Conservation (phyloP, 148 eudicot species). For the Chenopodium quinoa region DNA sequence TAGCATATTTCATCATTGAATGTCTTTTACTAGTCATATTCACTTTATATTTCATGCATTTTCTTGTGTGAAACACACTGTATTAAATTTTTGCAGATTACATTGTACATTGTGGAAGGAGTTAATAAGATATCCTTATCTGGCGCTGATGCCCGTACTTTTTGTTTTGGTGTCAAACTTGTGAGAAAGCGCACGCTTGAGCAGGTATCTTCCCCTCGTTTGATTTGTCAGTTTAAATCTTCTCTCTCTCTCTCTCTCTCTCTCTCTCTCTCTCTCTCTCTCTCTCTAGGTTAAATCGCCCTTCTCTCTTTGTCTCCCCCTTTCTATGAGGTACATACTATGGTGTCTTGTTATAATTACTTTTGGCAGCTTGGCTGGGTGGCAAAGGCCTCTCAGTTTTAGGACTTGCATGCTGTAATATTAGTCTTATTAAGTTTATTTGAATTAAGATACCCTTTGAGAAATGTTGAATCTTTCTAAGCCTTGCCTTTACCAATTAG, state of each 20-base stretch:
- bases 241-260: background rate
- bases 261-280: background rate
- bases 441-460: too few relatives aligned
- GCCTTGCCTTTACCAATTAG: too few relatives aligned
- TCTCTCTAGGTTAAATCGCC: background rate
- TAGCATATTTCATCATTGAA: background rate
- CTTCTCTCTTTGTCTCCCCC: too few relatives aligned
- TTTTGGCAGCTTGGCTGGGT: too few relatives aligned
- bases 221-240: background rate
- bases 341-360: too few relatives aligned
- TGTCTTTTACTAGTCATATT: background rate
- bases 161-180: constrained; percentile 88
- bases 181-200: constrained; percentile 68
- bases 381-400: too few relatives aligned
- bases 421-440: too few relatives aligned
- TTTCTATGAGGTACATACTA: background rate
- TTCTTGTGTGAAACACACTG: background rate
- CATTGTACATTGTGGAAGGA: constrained; percentile 59
- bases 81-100: constrained; percentile 48
- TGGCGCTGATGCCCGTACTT: constrained; percentile 77
- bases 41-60: background rate
- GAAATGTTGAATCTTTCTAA: too few relatives aligned
- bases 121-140: constrained; percentile 69
- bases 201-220: constrained; percentile 47
- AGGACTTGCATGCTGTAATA: too few relatives aligned